A percentile compares a stretch with the other conserved stretches of the same genome.
Evolutionary conservation across 164 flowering plant genomes (phyloP).

Genomic region (Tinospora cordifolia): DNA sequence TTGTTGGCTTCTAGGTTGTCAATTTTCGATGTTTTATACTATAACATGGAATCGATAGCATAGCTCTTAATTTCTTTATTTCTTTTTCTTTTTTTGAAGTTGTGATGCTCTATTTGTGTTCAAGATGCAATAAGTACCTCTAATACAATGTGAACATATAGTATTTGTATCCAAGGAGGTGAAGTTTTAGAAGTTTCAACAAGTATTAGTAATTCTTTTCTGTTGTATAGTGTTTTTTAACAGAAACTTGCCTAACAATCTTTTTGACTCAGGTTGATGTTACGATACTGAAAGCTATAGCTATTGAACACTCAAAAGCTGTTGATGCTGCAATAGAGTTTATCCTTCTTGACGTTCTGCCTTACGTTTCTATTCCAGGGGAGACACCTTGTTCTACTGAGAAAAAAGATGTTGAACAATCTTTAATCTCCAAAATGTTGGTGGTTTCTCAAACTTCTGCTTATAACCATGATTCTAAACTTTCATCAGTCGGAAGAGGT

Average conservation of each 20-base stretch:
- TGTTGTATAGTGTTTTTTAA: not conserved
- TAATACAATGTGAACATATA: not conserved
- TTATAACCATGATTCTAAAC: not conserved
- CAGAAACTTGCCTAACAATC: not conserved
- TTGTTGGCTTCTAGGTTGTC: no score
- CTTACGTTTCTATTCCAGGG: conserved; percentile 18
- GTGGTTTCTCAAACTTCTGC: no score
- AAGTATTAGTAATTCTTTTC: not conserved
- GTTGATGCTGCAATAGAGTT: conserved; percentile 60
- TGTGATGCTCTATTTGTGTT: not conserved
- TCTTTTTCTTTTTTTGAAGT: not conserved
- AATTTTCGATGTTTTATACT: not conserved
- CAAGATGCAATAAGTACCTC: not conserved
- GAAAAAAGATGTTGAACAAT: conserved; percentile 6
- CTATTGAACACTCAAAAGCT: conserved; percentile 66
- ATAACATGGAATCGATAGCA: not conserved
- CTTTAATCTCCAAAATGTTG: no score
- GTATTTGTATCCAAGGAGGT: not conserved
- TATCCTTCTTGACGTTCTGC: conserved; percentile 56
- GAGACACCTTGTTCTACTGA: not conserved
- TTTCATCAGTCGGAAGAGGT: conserved; percentile 21
- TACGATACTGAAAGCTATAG: conserved; percentile 72
- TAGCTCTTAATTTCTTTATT: not conserved
- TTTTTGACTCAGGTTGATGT: conserved; percentile 49
- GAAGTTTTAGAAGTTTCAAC: not conserved